These are phyloP conservation scores for Bolboschoenoplectus hybrid DNA, from an alignment of 202 grass and related monocot species.

Conservation along the genomic window DNA sequence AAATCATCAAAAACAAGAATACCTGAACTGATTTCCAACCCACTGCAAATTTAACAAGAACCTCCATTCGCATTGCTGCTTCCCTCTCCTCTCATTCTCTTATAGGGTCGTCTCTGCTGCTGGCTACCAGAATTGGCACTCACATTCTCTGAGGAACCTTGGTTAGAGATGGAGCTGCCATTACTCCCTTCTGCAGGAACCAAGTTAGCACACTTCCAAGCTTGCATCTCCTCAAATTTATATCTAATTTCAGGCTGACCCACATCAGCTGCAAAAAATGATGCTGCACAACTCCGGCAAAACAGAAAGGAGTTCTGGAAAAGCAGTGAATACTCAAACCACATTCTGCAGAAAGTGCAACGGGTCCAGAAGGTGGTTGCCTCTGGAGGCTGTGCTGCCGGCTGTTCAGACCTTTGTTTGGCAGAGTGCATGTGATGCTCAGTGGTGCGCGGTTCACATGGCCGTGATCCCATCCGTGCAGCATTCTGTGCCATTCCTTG, in stretches of 20 bases:
- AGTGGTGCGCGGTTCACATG: not conserved
- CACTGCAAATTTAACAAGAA: conserved; percentile 8
- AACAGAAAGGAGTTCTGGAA: conserved; percentile 60
- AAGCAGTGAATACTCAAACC: conserved; percentile 65
- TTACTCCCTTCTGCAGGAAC: not conserved
- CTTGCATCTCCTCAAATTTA: conserved; percentile 2
- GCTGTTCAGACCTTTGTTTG: conserved; percentile 28
- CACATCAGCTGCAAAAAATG: conserved; percentile 59
- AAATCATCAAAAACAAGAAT: conserved; percentile 3
- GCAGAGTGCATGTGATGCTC: conserved; percentile 2
- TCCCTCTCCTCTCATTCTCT: conserved; percentile 40
- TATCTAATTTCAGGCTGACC: not conserved
- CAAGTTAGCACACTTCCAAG: not conserved
- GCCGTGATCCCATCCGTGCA: not conserved
- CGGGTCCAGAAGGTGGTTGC: conserved; percentile 73
- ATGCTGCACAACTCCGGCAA: conserved; percentile 59
- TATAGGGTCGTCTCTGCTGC: not conserved
- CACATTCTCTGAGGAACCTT: not conserved
- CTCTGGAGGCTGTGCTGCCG: conserved; percentile 1
- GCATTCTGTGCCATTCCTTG: not conserved
- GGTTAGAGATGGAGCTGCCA: not conserved
- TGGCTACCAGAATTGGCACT: not conserved
- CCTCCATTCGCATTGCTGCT: not conserved
- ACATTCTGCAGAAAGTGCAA: conserved; percentile 79
- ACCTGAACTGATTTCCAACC: conserved; percentile 17